Evolutionary conservation across 2,329 filamentous ascomycete genomes (phyloP), one percentile per base, ranked within the genome.

Genomic region (Fusarium vanettenii): DNA sequence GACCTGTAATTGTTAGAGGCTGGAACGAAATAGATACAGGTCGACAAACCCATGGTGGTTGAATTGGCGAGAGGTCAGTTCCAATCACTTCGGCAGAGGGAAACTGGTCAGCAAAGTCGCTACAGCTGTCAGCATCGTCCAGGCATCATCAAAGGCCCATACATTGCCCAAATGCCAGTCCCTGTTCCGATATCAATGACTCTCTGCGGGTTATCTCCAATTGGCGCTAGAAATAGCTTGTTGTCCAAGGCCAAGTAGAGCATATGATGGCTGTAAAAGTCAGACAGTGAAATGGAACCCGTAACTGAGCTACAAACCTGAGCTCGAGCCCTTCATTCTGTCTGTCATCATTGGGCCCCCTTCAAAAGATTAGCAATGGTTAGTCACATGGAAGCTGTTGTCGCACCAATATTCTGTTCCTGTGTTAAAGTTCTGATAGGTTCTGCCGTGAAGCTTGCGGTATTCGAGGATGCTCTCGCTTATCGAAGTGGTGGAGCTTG

Each of bases 31-130:
- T 5, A 3, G 43, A 11, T 0, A 31, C 16, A 31, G 2, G 1
- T 25, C 4, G 29, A 4, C 16, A 35, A 4, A 91, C 86, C 82
- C 87, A 88, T 35, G 81, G 81, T 2, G 89, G 88, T 75, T 90
- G 89, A 18, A 89, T 88, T 3, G 88, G 87, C 25, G 86, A 88
- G 16, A 90, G 84, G 76, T 90, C 88, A 9, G 87, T 88, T 55
- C 88, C 89, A 56, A 85, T 84, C 11, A 80, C 87, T 81, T 76
- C 82, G 69, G 79, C 85, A 73, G 82, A 77, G 29, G 87, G 87
- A 52, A 85, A 85, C 13, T 84, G 68, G 64, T 87, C 79, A 71
- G 83, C 79, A 64, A 83, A 79, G 71, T 89, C 89, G 69, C 90
- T 90, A 9, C 10, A 35, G n/a, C 52, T 25, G 56, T 59, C 16